Conservation (phyloP, 106 monocot species). For the Apostasia ramifera region DNA sequence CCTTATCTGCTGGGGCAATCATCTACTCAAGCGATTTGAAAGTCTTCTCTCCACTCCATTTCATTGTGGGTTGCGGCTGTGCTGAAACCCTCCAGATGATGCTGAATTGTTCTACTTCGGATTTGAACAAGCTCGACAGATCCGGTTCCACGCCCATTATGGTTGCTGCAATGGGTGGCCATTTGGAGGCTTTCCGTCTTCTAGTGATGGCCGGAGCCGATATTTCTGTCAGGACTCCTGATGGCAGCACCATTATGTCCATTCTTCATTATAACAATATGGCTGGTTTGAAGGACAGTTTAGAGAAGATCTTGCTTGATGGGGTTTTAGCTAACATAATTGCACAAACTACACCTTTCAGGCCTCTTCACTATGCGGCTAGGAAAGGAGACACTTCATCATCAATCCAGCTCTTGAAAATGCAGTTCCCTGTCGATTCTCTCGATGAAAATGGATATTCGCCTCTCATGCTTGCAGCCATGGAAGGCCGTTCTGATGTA, state of each 20-base stretch:
- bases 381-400: constrained; percentile 35
- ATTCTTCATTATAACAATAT: constrained; percentile 12
- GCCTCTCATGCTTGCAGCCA: constrained; percentile 54
- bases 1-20: constrained; percentile 14
- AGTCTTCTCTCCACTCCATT: constrained; percentile 50
- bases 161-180: constrained; percentile 32
- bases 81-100: constrained; percentile 40
- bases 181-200: constrained; percentile 40
- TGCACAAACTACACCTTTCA: constrained; percentile 19
- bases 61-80: constrained; percentile 21
- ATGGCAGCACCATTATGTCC: constrained; percentile 32
- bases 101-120: constrained; percentile 16
- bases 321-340: constrained; percentile 30
- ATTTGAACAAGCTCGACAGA: constrained; percentile 37
- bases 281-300: constrained; percentile 7
- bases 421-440: constrained; percentile 30
- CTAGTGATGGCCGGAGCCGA: constrained; percentile 63
- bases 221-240: constrained; percentile 14
- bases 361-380: constrained; percentile 49
- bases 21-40: constrained; percentile 30
- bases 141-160: constrained; percentile 44
- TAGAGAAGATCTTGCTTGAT: constrained; percentile 38
- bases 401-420: constrained; percentile 36
- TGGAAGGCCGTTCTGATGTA: constrained; percentile 31
- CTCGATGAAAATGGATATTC: constrained; percentile 52